A percentile compares a stretch with the other conserved stretches of the same genome.
phyloP scores from a whole-genome alignment of 345 rosid genomes.

The Eucalyptus dawsonii region DNA sequence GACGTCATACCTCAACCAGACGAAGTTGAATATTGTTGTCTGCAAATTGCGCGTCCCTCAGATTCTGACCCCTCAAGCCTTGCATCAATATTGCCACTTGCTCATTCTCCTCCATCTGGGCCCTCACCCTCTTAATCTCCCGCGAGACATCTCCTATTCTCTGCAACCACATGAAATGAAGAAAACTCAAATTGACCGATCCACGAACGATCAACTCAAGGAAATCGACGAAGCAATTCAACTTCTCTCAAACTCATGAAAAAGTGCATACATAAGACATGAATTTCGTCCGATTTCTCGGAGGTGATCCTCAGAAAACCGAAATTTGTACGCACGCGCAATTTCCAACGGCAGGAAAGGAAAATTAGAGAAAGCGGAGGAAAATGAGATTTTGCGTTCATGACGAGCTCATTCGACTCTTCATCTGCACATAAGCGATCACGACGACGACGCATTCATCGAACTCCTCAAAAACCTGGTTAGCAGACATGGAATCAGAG shows the following conservation, averaged over 20 bases:
- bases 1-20: constrained; percentile 61
- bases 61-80: constrained; percentile 89
- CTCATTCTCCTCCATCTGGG: constrained; percentile 94
- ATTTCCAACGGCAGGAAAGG: background rate
- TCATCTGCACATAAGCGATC: background rate
- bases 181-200: background rate
- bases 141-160: constrained; percentile 73
- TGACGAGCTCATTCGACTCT: background rate
- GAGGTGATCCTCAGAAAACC: background rate
- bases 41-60: constrained; percentile 73
- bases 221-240: background rate
- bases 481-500: background rate
- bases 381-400: background rate
- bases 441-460: background rate
- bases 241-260: background rate
- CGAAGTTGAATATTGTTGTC: constrained; percentile 64
- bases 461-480: background rate
- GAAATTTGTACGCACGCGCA: background rate
- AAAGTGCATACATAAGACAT: background rate
- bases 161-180: constrained; percentile 17
- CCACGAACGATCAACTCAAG: background rate
- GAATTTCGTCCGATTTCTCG: background rate
- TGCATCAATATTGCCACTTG: constrained; percentile 69
- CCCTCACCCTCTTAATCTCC: constrained; percentile 86
- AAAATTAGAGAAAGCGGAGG: background rate